Percentiles rank a stretch among this genome's conserved stretches.
phyloP scores from a whole-genome alignment of 2,329 filamentous ascomycete species.

The Seiridium unicorne region DNA sequence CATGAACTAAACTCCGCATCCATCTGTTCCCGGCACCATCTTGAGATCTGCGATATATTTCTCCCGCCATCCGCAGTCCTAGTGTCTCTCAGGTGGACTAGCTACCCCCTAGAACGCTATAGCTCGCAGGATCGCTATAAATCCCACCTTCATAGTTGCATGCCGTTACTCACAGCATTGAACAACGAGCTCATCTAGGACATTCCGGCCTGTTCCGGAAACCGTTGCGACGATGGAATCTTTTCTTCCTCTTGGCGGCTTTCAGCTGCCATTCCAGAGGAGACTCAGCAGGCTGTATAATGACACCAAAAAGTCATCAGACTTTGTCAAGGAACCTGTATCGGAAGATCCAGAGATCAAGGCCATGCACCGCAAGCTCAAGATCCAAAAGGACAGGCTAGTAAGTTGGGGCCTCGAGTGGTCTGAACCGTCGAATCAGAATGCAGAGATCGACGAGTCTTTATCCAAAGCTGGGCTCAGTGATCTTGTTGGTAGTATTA shows the following conservation, averaged over 20 bases:
- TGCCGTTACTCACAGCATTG: neutral
- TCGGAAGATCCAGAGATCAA: constrained; percentile 69
- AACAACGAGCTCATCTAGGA: neutral
- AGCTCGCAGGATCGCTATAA: neutral
- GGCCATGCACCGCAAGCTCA: constrained; percentile 70
- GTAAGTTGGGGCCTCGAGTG: constrained; percentile 80
- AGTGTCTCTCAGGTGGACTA: neutral
- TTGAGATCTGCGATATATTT: no score
- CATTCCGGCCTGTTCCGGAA: neutral
- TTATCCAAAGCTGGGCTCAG: constrained; percentile 72
- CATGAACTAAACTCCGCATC: no score
- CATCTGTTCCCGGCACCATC: no score
- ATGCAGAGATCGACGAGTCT: constrained; percentile 69
- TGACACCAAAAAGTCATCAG: constrained; percentile 76
- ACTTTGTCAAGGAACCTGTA: constrained; percentile 66
- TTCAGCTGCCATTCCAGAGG: constrained; percentile 58
- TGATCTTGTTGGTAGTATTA: constrained; percentile 74
- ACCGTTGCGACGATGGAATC: constrained; percentile 41
- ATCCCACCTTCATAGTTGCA: neutral
- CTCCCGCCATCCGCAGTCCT: no score
- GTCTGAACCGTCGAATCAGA: constrained; percentile 65
- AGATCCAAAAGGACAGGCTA: constrained; percentile 77
- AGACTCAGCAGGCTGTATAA: constrained; percentile 73
- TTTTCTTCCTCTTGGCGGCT: constrained; percentile 48
- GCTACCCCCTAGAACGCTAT: neutral